Evolutionary conservation across 768 basidiomycete genomes (phyloP), one percentile per base, ranked within the genome.

Genomic region (Xerocomellus dryophilus): DNA sequence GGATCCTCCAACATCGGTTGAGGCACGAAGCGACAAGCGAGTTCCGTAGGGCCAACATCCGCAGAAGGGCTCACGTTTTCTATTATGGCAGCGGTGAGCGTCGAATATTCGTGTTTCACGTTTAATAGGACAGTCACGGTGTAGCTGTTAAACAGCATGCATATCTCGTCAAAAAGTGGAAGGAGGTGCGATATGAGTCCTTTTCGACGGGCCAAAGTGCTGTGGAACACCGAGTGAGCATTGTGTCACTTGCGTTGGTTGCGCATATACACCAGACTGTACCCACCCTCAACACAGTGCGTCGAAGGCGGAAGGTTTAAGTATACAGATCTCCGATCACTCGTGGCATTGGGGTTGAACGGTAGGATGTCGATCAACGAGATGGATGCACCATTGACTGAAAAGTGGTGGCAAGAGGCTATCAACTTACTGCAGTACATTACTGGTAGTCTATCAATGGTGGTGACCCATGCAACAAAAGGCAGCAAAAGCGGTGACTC

Each of bases 11-110:
- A 25, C 44, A 43, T 41, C 7, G 62, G 47, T 18, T 31, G 47
- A 17, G 63, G 59, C 3, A 64, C 41, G 34, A 64, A 53, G 14
- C 62, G 62, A 7, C 62, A 58, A 0, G 56, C 23, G 5, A 54
- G 32, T 25, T 54, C 42, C 4, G 43, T 48, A 6, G 59, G 53
- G 27, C 51, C 42, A 7, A 31, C 4, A 54, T 63, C 62, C 7
- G 45, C 40, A 20, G 52, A 44, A 0, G 62, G 62, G 12, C 47
- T 35, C 2, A 58, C 41, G 36, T 34, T 41, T n/a, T 43, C 42
- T 14, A 38, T 20, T 15, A 57, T 32, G 10, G 59, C 53, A 5
- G 38, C 39, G 14, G 55, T 20, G 35, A 64, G 39, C 1, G 62
- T 64, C 2, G 53, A 21, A 39, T 55, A 64, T 18, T 50, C 42